Evolutionary conservation across 176 grass and related monocot species (phyloP).

Genomic region (Carex cristatella): DNA sequence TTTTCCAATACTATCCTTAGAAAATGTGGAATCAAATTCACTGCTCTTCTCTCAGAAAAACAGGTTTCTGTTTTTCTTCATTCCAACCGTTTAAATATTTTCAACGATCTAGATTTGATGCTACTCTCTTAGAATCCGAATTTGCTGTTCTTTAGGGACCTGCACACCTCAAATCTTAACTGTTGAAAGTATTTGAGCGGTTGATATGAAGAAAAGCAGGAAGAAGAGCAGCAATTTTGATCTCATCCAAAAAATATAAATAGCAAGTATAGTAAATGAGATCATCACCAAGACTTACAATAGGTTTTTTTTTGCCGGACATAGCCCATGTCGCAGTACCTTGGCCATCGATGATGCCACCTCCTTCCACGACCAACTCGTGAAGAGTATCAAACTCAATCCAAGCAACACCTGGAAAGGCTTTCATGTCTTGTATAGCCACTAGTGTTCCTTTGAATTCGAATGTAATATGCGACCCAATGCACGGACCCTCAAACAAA

Average conservation of each 20-base stretch:
- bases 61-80: too few species aligned
- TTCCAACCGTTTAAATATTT: too few species aligned
- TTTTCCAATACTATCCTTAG: neutral
- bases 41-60: too few species aligned
- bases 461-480: neutral
- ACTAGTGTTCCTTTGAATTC: constrained; percentile 29
- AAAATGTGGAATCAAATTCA: neutral
- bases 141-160: too few species aligned
- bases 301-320: neutral
- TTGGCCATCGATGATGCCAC: constrained; percentile 30
- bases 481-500: constrained; percentile 24
- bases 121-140: too few species aligned
- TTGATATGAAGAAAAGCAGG: too few species aligned
- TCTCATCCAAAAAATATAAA: neutral
- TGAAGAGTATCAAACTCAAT: constrained; percentile 33
- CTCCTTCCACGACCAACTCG: constrained; percentile 26
- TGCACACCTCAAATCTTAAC: too few species aligned
- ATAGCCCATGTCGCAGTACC: constrained; percentile 1
- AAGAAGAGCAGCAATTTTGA: too few species aligned
- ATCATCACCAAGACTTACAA: neutral
- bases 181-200: too few species aligned
- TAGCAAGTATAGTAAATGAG: too few species aligned
- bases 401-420: constrained; percentile 19
- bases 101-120: too few species aligned
- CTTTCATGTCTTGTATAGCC: neutral